phyloP scores from a whole-genome alignment of 345 rosid genomes.

The Citrus unshiu region DNA sequence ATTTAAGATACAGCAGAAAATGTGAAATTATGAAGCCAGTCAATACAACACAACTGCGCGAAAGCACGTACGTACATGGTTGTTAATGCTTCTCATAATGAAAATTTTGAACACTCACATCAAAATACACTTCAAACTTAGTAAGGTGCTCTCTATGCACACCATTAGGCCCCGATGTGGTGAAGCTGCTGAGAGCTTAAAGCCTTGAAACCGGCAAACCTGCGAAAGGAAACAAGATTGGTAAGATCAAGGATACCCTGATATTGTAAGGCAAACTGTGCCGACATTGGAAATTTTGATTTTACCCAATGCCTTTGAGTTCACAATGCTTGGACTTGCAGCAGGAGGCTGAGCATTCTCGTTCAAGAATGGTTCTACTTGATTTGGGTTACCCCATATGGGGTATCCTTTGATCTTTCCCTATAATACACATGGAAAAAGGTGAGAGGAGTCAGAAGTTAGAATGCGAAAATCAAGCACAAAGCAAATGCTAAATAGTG shows the following conservation, averaged over 20 bases:
- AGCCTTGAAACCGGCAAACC: conserved; percentile 87
- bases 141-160: not conserved
- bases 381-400: conserved; percentile 71
- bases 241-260: not conserved
- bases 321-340: conserved; percentile 88
- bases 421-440: conserved; percentile 23
- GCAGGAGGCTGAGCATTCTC: conserved; percentile 77
- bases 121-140: not conserved
- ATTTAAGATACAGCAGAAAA: not conserved
- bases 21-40: not conserved
- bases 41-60: not conserved
- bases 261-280: not conserved
- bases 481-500: not conserved
- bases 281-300: not conserved
- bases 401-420: conserved; percentile 96
- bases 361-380: conserved; percentile 73
- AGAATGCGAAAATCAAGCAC: not conserved
- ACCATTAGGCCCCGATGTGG: not conserved
- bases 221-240: conserved; percentile 23
- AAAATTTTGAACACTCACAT: conserved; percentile 1
- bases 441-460: not conserved
- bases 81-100: conserved; percentile 2
- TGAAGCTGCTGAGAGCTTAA: conserved; percentile 21
- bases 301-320: conserved; percentile 75
- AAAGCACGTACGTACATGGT: conserved; percentile 6